These are phyloP conservation scores for Gypsophila paniculata DNA, from an alignment of 179 eudicot species.

Conservation along the genomic window DNA sequence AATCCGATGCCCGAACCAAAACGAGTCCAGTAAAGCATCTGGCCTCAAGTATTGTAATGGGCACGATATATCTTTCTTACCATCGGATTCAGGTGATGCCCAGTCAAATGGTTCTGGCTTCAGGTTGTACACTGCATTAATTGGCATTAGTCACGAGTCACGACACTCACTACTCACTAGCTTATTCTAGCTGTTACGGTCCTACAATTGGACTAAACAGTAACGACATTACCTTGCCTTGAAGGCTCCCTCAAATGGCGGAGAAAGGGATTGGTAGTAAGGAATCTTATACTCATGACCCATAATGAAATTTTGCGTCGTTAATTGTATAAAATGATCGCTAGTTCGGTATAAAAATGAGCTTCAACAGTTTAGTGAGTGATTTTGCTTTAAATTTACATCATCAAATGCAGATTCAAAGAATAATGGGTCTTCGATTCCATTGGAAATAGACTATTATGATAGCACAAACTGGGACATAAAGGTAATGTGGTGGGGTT, in stretches of 20 bases:
- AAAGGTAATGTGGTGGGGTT: not conserved
- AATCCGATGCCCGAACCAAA: constrained; percentile 36
- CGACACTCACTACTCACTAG: too few relatives aligned
- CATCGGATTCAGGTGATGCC: constrained; percentile 25
- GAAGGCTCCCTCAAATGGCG: too few relatives aligned
- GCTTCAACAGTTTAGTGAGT: too few relatives aligned
- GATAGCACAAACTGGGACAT: not conserved
- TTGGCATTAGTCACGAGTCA: not conserved
- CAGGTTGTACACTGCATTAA: constrained; percentile 36
- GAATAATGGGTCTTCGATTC: too few relatives aligned
- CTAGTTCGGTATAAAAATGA: too few relatives aligned
- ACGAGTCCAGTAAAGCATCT: constrained; percentile 51
- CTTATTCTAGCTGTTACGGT: not conserved
- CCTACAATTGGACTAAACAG: too few relatives aligned
- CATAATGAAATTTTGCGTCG: too few relatives aligned
- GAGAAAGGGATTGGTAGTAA: not conserved
- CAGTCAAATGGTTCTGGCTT: constrained; percentile 39
- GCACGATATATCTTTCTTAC: constrained; percentile 32
- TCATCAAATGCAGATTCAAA: too few relatives aligned
- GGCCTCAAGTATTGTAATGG: constrained; percentile 49
- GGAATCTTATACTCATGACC: not conserved
- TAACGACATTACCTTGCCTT: too few relatives aligned
- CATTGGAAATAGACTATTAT: too few relatives aligned
- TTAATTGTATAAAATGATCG: too few relatives aligned
- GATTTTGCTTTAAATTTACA: too few relatives aligned